phyloP scores from a whole-genome alignment of 257 asterid species.

The Leonotis leonurus region DNA sequence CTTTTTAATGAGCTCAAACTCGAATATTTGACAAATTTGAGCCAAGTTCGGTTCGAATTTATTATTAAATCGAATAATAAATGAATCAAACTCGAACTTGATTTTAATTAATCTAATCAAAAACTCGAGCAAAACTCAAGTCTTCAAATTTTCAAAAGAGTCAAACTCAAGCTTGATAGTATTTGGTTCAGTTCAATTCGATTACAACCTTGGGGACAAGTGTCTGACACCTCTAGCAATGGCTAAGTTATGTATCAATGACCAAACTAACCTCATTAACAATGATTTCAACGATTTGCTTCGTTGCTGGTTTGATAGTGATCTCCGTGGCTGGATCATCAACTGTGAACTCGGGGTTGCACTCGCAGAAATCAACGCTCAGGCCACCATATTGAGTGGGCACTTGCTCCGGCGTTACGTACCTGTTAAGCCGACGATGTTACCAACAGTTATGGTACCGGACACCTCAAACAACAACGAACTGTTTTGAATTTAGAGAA shows the following conservation, averaged over 20 bases:
- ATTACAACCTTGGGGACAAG: too few species aligned
- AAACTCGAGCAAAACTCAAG: too few species aligned
- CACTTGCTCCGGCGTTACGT: slow-evolving; percentile 68
- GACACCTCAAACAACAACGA: neutral
- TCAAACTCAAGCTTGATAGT: too few species aligned
- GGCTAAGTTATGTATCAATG: neutral
- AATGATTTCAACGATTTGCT: slow-evolving; percentile 82
- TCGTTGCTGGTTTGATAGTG: slow-evolving; percentile 66
- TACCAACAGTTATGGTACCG: slow-evolving; percentile 3
- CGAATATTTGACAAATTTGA: too few species aligned
- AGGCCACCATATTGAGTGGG: slow-evolving; percentile 93
- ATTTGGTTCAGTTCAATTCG: too few species aligned
- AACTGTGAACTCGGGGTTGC: slow-evolving; percentile 78
- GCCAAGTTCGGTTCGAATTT: too few species aligned
- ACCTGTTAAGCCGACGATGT: slow-evolving; percentile 38
- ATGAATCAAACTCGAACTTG: too few species aligned
- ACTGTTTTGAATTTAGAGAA: neutral
- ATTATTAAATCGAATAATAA: too few species aligned
- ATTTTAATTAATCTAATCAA: too few species aligned
- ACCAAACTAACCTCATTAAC: slow-evolving; percentile 62
- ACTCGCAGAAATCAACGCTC: slow-evolving; percentile 71
- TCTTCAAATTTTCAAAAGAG: too few species aligned
- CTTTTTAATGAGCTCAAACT: too few species aligned
- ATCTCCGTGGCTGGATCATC: slow-evolving; percentile 77
- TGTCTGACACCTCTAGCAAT: too few species aligned